phyloP scores from a whole-genome alignment of 2,329 filamentous ascomycete genomes.

The Cladosporium cucumerinum region DNA sequence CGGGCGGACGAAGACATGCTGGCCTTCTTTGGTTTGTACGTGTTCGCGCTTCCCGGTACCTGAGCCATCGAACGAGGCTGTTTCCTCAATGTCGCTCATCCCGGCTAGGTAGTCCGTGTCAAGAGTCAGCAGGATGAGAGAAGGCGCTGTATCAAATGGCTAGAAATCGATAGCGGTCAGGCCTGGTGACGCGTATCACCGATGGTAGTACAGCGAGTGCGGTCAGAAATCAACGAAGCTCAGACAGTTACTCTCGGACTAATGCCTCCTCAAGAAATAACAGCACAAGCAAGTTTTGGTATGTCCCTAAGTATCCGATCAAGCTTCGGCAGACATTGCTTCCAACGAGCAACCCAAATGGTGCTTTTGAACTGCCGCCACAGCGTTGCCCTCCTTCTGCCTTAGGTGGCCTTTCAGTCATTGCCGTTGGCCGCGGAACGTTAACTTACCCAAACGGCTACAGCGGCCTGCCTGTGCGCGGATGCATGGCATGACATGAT shows the following conservation, averaged over 20 bases:
- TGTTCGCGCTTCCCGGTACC: constrained; percentile 10
- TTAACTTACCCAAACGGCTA: constrained; percentile 1
- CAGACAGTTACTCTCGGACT: background rate
- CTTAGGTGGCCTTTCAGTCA: background rate
- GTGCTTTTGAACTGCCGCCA: background rate
- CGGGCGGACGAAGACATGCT: constrained; percentile 22
- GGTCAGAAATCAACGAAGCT: background rate
- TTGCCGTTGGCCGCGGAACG: background rate
- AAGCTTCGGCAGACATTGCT: background rate
- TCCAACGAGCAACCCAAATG: background rate
- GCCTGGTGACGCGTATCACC: background rate
- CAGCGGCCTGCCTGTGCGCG: background rate
- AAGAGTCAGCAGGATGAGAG: background rate
- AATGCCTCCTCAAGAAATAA: background rate
- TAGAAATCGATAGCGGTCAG: background rate
- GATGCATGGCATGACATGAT: background rate
- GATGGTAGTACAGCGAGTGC: background rate
- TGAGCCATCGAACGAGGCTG: background rate
- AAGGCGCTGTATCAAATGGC: background rate
- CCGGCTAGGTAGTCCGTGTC: background rate
- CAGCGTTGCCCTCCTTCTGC: background rate
- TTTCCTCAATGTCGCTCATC: constrained; percentile 20
- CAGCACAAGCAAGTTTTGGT: background rate
- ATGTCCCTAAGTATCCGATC: background rate
- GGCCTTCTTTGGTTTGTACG: constrained; percentile 11